These are phyloP conservation scores for Metschnikowia dekortorum DNA, from an alignment of 805 yeast species.

Conservation along the genomic window DNA sequence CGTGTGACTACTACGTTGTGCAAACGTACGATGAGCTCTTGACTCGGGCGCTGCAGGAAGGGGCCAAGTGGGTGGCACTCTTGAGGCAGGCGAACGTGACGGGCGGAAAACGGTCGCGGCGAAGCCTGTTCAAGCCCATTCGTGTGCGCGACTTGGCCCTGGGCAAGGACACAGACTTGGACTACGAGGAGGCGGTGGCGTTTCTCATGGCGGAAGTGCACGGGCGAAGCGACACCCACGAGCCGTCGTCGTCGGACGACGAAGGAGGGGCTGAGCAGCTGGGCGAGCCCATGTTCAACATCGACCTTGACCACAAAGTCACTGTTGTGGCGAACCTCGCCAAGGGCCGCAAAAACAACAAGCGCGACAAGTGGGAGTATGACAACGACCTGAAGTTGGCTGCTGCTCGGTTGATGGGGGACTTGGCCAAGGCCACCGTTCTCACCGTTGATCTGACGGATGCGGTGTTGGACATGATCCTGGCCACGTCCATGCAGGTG, in stretches of 20 bases:
- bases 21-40: conserved; percentile 56
- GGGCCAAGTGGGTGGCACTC: conserved; percentile 71
- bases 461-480: conserved; percentile 80
- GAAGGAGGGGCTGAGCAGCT: conserved; percentile 2
- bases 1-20: conserved; percentile 56
- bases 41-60: conserved; percentile 59
- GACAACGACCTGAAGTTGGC: conserved; percentile 72
- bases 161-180: conserved; percentile 67
- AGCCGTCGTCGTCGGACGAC: neutral
- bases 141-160: conserved; percentile 61
- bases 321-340: conserved; percentile 74
- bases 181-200: conserved; percentile 56
- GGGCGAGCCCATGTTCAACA: conserved; percentile 29
- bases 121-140: conserved; percentile 63
- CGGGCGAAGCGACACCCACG: conserved; percentile 2
- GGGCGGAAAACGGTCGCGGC: conserved; percentile 30
- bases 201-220: conserved; percentile 24
- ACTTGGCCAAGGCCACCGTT: conserved; percentile 63
- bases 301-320: conserved; percentile 50
- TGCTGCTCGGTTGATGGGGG: conserved; percentile 48
- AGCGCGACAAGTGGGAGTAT: conserved; percentile 68
- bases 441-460: conserved; percentile 76
- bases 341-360: conserved; percentile 71
- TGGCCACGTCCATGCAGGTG: conserved; percentile 67
- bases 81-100: conserved; percentile 61